These are phyloP conservation scores for Umbelopsis isabellina DNA, from an alignment of 192 early-diverging fungal species.

Conservation along the genomic window DNA sequence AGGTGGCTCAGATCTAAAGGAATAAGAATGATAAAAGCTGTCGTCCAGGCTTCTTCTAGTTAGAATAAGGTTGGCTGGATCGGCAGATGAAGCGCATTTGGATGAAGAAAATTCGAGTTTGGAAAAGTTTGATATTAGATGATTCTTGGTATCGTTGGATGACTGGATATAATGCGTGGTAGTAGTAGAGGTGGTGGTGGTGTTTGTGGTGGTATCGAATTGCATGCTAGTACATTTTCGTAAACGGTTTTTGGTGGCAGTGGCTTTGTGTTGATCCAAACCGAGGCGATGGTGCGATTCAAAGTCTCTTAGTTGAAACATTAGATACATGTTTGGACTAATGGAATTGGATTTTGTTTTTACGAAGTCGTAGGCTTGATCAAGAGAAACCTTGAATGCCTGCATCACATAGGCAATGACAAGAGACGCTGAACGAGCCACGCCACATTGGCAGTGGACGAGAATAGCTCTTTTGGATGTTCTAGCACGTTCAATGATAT, in stretches of 20 bases:
- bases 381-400: constrained; percentile 54
- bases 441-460: constrained; percentile 88
- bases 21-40: constrained; percentile 18
- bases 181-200: too few relatives aligned
- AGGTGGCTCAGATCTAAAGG: constrained; percentile 12
- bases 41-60: constrained; percentile 19
- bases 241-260: not conserved
- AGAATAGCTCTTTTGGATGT: constrained; percentile 60
- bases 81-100: not conserved
- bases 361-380: constrained; percentile 78
- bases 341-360: constrained; percentile 69
- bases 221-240: constrained; percentile 16
- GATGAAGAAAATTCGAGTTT: constrained; percentile 1
- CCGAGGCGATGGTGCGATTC: constrained; percentile 43
- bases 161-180: not conserved
- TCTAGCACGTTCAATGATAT: constrained; percentile 67
- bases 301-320: constrained; percentile 78
- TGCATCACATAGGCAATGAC: constrained; percentile 92
- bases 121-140: not conserved
- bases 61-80: not conserved
- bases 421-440: constrained; percentile 84
- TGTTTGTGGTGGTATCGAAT: not conserved
- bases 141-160: not conserved
- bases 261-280: not conserved
- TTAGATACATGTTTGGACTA: constrained; percentile 81